These are phyloP conservation scores for Chara braunii DNA, from an alignment of 139 green algal genomes.

Conservation along the genomic window DNA sequence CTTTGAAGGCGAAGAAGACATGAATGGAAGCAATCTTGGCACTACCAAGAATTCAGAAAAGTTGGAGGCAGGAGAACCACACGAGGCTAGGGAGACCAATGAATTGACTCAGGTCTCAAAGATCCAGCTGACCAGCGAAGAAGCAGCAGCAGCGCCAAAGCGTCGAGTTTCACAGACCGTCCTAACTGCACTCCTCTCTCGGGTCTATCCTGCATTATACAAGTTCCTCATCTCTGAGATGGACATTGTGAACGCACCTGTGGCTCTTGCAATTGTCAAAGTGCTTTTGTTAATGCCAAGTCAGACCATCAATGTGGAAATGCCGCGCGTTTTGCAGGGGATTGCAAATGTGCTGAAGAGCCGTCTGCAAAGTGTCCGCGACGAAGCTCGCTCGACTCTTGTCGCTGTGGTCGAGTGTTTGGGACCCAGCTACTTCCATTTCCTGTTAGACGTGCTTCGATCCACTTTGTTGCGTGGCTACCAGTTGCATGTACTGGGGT, in stretches of 20 bases:
- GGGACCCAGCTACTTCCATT: conserved; percentile 43
- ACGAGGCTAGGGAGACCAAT: no score
- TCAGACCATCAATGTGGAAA: background rate
- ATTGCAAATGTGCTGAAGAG: conserved; percentile 19
- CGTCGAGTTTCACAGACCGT: no score
- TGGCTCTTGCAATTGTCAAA: conserved; percentile 16
- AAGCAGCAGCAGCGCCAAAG: no score
- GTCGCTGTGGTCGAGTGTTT: conserved; percentile 61
- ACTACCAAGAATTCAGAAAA: background rate
- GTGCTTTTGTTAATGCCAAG: conserved; percentile 20
- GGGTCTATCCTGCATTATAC: conserved; percentile 3
- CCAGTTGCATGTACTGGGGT: conserved; percentile 78
- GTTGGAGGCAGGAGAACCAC: background rate
- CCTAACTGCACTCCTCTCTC: background rate
- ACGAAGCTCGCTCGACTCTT: conserved; percentile 68
- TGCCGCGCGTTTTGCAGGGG: conserved; percentile 16
- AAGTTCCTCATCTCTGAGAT: conserved; percentile 13
- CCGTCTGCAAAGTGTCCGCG: conserved; percentile 50
- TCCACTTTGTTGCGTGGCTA: conserved; percentile 60
- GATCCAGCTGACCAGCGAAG: no score
- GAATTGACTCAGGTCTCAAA: no score
- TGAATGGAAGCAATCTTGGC: background rate
- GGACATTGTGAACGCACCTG: conserved; percentile 6
- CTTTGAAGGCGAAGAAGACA: background rate
- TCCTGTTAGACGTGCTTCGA: conserved; percentile 41